A percentile compares a stretch with the other conserved stretches of the same genome.
Conservation (phyloP, 768 basidiomycete genomes). For the Leucosporidium creatinivorum region DNA sequence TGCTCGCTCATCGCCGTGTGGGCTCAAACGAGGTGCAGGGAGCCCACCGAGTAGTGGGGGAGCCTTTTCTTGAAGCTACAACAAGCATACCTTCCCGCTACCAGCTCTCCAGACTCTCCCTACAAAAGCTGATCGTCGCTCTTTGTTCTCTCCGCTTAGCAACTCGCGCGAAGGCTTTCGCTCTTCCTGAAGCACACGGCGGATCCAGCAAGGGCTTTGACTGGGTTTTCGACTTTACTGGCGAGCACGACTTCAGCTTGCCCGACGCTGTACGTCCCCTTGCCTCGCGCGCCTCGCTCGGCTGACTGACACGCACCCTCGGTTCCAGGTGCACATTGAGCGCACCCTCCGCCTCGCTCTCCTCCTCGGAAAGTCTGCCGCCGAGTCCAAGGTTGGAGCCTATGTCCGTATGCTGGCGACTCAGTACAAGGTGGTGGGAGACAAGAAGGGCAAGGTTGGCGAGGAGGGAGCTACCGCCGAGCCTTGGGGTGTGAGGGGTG, state of each 20-base stretch:
- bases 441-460: slow-evolving; percentile 20
- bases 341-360: slow-evolving; percentile 23
- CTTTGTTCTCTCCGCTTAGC: not conserved
- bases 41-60: no score
- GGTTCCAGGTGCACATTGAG: slow-evolving; percentile 18
- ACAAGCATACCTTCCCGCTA: not conserved
- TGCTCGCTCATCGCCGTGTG: no score
- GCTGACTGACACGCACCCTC: not conserved
- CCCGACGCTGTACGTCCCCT: slow-evolving; percentile 12
- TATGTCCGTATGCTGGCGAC: slow-evolving; percentile 14
- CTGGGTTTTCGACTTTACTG: slow-evolving; percentile 24
- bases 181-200: slow-evolving; percentile 9
- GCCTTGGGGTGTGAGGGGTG: slow-evolving; percentile 23
- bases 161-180: slow-evolving; percentile 13
- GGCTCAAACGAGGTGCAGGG: no score
- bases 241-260: slow-evolving; percentile 17
- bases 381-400: not conserved
- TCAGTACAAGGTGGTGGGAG: slow-evolving; percentile 13
- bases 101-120: not conserved
- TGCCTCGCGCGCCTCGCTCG: not conserved
- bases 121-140: not conserved
- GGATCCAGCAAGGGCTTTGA: slow-evolving; percentile 11
- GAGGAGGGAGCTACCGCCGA: not conserved
- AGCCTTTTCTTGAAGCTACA: not conserved
- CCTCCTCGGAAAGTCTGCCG: slow-evolving; percentile 11